These are phyloP conservation scores for Trichoderma virens DNA, from an alignment of 495 filamentous ascomycete genomes.

Conservation along the genomic window DNA sequence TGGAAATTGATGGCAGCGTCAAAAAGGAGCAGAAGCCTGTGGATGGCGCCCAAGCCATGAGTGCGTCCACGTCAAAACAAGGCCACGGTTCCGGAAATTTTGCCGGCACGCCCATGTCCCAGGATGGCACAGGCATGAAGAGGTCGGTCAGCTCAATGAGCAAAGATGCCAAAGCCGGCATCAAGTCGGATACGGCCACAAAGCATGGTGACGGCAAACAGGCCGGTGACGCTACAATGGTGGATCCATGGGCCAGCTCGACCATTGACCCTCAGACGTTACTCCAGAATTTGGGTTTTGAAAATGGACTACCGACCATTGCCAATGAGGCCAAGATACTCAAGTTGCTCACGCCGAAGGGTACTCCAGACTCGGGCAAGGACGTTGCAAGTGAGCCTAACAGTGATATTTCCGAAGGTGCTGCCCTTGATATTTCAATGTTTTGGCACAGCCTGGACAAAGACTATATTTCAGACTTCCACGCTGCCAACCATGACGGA, in stretches of 20 bases:
- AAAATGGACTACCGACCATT: constrained; percentile 21
- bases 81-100: constrained; percentile 30
- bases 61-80: constrained; percentile 31
- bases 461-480: constrained; percentile 27
- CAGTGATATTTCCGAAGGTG: constrained; percentile 44
- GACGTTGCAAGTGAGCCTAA: constrained; percentile 45
- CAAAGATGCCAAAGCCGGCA: constrained; percentile 19
- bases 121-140: constrained; percentile 35
- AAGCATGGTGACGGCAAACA: not conserved
- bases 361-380: constrained; percentile 50
- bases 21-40: constrained; percentile 17
- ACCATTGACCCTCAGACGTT: constrained; percentile 42
- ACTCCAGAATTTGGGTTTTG: constrained; percentile 17
- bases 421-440: constrained; percentile 36
- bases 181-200: constrained; percentile 6
- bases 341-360: constrained; percentile 43
- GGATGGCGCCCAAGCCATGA: constrained; percentile 25
- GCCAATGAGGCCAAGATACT: constrained; percentile 41
- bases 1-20: constrained; percentile 40
- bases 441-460: constrained; percentile 33
- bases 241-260: constrained; percentile 28
- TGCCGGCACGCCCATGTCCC: constrained; percentile 37
- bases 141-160: constrained; percentile 29
- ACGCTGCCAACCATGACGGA: constrained; percentile 23
- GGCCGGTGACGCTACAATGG: constrained; percentile 12